Base-by-base conservation (phyloP, 768 basidiomycete genomes). In the Collybia mongolica region DNA sequence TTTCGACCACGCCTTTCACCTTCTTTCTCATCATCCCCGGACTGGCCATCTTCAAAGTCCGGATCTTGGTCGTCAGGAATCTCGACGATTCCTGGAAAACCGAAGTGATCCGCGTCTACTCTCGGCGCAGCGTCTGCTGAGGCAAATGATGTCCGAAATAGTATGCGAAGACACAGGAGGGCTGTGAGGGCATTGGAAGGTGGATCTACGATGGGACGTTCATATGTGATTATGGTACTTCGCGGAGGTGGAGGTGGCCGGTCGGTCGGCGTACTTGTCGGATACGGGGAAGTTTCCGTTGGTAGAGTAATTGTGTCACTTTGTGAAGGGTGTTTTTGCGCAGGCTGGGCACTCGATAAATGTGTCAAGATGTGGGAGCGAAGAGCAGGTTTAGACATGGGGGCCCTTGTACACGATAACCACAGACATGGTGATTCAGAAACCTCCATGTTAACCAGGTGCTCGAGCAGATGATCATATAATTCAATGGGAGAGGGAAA, bases 31-130 rank as follows among this genome's bases (percentile, higher is more conserved):
- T 68, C 72, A 64, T 76, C 58, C 74, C 80, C 54, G 56, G 72
- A 54, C 72, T 67, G 60, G 75, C 72, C 51, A 72, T 83, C 67
- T 68, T 75, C 49, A 46, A 66, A 50, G 68, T 83, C 62, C 49
- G 67, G 52, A 44, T 82, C 80, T 48, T 78, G 76, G 15, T 86
- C 90, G n/a, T 83, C 87, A n/a, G 79, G 76, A 18, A 88, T 90
- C 53, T 91, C 88, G 32, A 90, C 72, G 18, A 90, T 47, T 0
- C 88, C 92, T 5, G 94, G 94, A 65, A 96, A 91, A 0, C 93
- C 93, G 65, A 94, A 96, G 55, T 90, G 88, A 51, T 95, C 91
- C 18, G 80, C 86, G 60, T 90, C 87, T 2, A 76, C 84, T 22
- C 88, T 77, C 26, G 89, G 88, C 0, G 79, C 79, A 39, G 69